Evolutionary conservation across 805 yeast genomes (phyloP).

Genomic region (Yamadazyma laniorum): DNA sequence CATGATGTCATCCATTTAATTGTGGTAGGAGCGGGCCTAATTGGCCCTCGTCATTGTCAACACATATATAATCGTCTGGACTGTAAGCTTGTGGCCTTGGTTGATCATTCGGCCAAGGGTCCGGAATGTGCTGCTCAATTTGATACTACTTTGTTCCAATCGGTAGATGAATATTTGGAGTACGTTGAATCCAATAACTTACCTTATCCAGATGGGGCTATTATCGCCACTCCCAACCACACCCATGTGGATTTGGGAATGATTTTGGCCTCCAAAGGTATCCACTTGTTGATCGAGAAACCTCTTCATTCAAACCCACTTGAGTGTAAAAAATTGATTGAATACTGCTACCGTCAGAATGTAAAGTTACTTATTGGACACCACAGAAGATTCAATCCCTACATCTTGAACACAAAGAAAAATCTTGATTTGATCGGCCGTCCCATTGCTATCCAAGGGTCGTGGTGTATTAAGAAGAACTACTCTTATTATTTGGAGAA

Average conservation of each 20-base stretch:
- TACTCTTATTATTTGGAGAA: slow-evolving; percentile 30
- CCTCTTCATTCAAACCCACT: slow-evolving; percentile 32
- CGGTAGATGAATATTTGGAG: slow-evolving; percentile 24
- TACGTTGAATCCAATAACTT: slow-evolving; percentile 17
- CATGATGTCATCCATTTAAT: slow-evolving; percentile 9
- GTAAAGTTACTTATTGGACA: slow-evolving; percentile 38
- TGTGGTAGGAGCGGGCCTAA: slow-evolving; percentile 40
- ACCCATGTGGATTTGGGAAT: slow-evolving; percentile 33
- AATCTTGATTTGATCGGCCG: slow-evolving; percentile 28
- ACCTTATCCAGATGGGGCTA: slow-evolving; percentile 35
- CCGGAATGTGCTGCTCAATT: slow-evolving; percentile 23
- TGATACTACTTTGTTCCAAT: slow-evolving; percentile 20
- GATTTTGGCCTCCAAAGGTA: slow-evolving; percentile 31
- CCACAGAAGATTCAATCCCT: slow-evolving; percentile 42
- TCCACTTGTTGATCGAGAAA: slow-evolving; percentile 37
- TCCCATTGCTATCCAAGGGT: slow-evolving; percentile 37
- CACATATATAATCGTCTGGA: slow-evolving; percentile 26
- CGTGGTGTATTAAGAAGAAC: slow-evolving; percentile 38
- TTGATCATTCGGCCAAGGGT: slow-evolving; percentile 34
- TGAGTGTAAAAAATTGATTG: slow-evolving; percentile 30
- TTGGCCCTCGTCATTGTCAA: slow-evolving; percentile 41
- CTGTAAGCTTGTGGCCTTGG: slow-evolving; percentile 29
- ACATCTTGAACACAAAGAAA: slow-evolving; percentile 32
- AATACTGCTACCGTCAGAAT: slow-evolving; percentile 19
- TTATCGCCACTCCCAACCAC: slow-evolving; percentile 40